Conservation (phyloP, 805 yeast species). For the Jamesozyma gamospora region DNA sequence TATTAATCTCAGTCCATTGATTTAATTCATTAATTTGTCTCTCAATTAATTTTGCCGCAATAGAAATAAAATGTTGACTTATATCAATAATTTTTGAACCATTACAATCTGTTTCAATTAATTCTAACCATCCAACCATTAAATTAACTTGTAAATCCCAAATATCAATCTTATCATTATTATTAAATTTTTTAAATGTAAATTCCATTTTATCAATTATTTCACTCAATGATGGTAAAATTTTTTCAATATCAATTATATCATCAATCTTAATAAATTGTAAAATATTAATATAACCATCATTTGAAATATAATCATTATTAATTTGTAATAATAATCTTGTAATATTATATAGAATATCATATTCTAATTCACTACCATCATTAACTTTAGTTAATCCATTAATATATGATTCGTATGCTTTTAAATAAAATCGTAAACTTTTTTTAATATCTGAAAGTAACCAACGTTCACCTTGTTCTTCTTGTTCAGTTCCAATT, state of each 20-base stretch:
- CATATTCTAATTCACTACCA: conserved; percentile 26
- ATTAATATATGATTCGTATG: conserved; percentile 24
- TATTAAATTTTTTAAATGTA: conserved; percentile 9
- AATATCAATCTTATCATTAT: conserved; percentile 10
- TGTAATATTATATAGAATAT: conserved; percentile 24
- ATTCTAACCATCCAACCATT: background rate
- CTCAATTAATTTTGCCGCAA: conserved; percentile 11
- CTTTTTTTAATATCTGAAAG: conserved; percentile 26
- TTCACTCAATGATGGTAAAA: conserved; percentile 11
- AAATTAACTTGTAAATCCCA: conserved; percentile 29
- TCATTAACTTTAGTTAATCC: conserved; percentile 25
- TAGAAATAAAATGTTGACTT: conserved; percentile 9
- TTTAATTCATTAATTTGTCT: conserved; percentile 15
- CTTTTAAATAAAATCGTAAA: conserved; percentile 19
- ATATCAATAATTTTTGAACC: conserved; percentile 14
- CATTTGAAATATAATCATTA: conserved; percentile 22
- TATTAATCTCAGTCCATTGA: conserved; percentile 1
- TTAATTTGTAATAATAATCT: conserved; percentile 24
- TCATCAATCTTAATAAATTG: conserved; percentile 23
- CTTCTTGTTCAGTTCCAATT: conserved; percentile 26
- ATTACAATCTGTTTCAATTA: background rate
- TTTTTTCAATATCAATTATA: conserved; percentile 8
- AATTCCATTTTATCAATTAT: conserved; percentile 18
- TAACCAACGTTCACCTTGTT: conserved; percentile 30
- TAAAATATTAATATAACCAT: conserved; percentile 24